phyloP scores from a whole-genome alignment of 2,329 filamentous ascomycete species.

The Neurospora sp. region DNA sequence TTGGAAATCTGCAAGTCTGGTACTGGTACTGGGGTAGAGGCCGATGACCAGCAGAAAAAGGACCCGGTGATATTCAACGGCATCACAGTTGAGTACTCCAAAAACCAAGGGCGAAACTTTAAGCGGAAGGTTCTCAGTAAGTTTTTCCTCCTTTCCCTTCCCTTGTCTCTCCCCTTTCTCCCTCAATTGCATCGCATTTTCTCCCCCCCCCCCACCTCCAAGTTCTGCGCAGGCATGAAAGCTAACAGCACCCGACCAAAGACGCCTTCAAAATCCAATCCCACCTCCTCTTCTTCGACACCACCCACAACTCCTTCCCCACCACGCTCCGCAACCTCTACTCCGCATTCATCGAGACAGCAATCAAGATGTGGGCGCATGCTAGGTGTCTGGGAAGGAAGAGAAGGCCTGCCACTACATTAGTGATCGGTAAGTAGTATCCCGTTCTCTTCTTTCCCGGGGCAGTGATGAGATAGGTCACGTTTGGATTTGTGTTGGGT shows the following conservation, averaged over 20 bases:
- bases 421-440: too few species aligned
- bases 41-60: constrained; percentile 57
- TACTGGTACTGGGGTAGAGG: not conserved
- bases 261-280: constrained; percentile 75
- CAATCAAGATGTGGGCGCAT: constrained; percentile 63
- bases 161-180: too few species aligned
- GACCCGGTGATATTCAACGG: constrained; percentile 54
- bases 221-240: too few species aligned
- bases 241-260: constrained; percentile 15
- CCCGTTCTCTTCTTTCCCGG: too few species aligned
- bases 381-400: constrained; percentile 10
- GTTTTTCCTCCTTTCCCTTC: constrained; percentile 12
- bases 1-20: constrained; percentile 31
- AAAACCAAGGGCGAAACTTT: constrained; percentile 66
- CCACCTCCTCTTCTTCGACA: constrained; percentile 76
- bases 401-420: too few species aligned
- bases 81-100: constrained; percentile 69
- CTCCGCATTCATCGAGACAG: constrained; percentile 66
- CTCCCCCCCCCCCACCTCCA: too few species aligned
- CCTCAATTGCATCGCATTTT: too few species aligned
- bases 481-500: too few species aligned
- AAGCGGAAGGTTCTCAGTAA: constrained; percentile 67
- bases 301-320: constrained; percentile 58
- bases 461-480: too few species aligned
- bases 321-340: constrained; percentile 69